Percentiles rank a stretch among this genome's conserved stretches.
Conservation (phyloP, 495 filamentous ascomycete genomes). For the Xylaria flabelliformis region DNA sequence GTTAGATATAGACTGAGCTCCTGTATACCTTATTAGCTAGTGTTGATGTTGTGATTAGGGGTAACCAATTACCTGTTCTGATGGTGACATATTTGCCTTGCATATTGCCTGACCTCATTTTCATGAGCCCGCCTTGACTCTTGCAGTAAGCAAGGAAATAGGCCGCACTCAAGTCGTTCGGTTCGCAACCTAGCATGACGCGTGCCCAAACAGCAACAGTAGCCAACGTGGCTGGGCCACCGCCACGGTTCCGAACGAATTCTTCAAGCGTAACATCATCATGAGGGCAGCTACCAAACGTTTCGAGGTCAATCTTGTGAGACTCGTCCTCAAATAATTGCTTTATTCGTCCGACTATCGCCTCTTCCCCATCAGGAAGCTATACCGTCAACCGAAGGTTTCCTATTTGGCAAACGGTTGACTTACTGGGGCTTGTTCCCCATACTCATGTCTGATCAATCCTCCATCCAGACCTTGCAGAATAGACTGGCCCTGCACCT, state of each 20-base stretch:
- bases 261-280: slow-evolving; percentile 36
- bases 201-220: slow-evolving; percentile 47
- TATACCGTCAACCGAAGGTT: neutral
- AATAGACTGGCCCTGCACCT: slow-evolving; percentile 44
- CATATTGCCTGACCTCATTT: slow-evolving; percentile 47
- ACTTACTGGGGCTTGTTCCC: slow-evolving; percentile 7
- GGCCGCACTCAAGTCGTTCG: slow-evolving; percentile 48
- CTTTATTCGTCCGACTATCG: slow-evolving; percentile 26
- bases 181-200: slow-evolving; percentile 54
- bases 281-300: slow-evolving; percentile 28
- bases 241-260: slow-evolving; percentile 36
- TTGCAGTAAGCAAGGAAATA: slow-evolving; percentile 59
- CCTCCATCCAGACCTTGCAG: slow-evolving; percentile 35
- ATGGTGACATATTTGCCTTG: slow-evolving; percentile 43
- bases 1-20: neutral
- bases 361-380: slow-evolving; percentile 19
- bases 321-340: slow-evolving; percentile 28
- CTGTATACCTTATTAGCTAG: neutral
- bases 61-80: neutral
- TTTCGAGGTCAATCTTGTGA: slow-evolving; percentile 22
- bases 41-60: too few species aligned
- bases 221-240: slow-evolving; percentile 34
- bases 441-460: slow-evolving; percentile 6
- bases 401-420: neutral
- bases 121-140: slow-evolving; percentile 49